phyloP scores from a whole-genome alignment of 805 yeast species.

The Ogataea polymorpha region DNA sequence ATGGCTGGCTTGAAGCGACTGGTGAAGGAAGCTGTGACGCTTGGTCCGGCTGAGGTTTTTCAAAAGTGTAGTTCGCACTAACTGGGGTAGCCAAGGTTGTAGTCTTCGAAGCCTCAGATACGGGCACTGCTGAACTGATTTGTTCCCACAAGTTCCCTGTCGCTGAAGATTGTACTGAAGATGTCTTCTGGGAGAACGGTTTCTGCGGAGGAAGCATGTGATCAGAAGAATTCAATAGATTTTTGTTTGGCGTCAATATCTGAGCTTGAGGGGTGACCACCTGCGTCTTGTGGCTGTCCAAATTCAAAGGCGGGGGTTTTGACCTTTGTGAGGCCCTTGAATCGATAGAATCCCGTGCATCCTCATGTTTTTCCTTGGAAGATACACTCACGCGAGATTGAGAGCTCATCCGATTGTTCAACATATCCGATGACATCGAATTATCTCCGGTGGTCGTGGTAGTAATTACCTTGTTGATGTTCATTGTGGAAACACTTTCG shows the following conservation, averaged over 20 bases:
- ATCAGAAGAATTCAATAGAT: conserved; percentile 21
- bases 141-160: conserved; percentile 22
- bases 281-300: conserved; percentile 3
- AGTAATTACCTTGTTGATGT: conserved; percentile 26
- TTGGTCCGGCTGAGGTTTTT: conserved; percentile 3
- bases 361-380: conserved; percentile 6
- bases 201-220: conserved; percentile 21
- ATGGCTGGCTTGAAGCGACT: conserved; percentile 5
- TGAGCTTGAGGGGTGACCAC: conserved; percentile 5
- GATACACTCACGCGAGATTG: conserved; percentile 8
- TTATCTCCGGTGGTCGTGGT: conserved; percentile 20
- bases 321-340: conserved; percentile 2
- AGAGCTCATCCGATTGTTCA: conserved; percentile 5
- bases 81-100: conserved; percentile 7
- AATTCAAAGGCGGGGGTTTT: conserved; percentile 1
- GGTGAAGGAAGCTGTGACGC: conserved; percentile 13
- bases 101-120: conserved; percentile 7
- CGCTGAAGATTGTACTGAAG: conserved; percentile 20
- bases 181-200: conserved; percentile 17
- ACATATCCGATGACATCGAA: conserved; percentile 5
- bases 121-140: conserved; percentile 10
- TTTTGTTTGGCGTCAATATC: conserved; percentile 21
- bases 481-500: conserved; percentile 37
- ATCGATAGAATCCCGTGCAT: conserved; percentile 7
- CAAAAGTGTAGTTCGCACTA: conserved; percentile 1